A percentile compares a stretch with the other conserved stretches of the same genome.
phyloP scores from a whole-genome alignment of 1,284 basidiomycete species.

The Fomitiporia mediterranea region DNA sequence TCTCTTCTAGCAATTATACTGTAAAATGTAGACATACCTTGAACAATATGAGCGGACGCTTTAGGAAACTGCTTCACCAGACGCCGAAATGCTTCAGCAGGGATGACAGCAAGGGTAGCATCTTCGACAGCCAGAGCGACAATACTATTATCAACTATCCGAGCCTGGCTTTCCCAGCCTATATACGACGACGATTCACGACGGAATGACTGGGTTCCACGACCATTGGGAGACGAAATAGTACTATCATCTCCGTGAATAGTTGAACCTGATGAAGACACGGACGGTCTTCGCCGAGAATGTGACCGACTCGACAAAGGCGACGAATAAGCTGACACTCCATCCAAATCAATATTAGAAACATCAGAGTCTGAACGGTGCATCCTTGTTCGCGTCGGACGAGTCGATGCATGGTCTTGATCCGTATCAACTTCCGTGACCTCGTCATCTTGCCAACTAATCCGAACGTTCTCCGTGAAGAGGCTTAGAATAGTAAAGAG shows the following conservation, averaged over 20 bases:
- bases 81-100: constrained; percentile 91
- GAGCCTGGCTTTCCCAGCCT: not conserved
- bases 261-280: constrained; percentile 17
- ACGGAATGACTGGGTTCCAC: not conserved
- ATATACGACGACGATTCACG: not conserved
- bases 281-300: constrained; percentile 8
- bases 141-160: constrained; percentile 43
- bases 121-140: constrained; percentile 91
- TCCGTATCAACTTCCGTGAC: constrained; percentile 25
- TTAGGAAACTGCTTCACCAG: constrained; percentile 95
- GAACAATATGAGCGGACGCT: constrained; percentile 95
- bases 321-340: not conserved
- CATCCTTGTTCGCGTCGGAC: constrained; percentile 13
- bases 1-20: no score
- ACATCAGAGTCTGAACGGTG: constrained; percentile 55
- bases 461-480: constrained; percentile 96
- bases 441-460: constrained; percentile 79
- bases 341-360: constrained; percentile 49
- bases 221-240: constrained; percentile 8
- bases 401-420: constrained; percentile 21
- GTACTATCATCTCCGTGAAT: constrained; percentile 16
- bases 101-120: constrained; percentile 97
- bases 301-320: constrained; percentile 4
- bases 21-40: constrained; percentile 48
- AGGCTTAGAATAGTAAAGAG: constrained; percentile 93